Evolutionary conservation across 2,329 filamentous ascomycete species (phyloP), one percentile per base, ranked within the genome.

Genomic region (Dactylellina cionopaga): DNA sequence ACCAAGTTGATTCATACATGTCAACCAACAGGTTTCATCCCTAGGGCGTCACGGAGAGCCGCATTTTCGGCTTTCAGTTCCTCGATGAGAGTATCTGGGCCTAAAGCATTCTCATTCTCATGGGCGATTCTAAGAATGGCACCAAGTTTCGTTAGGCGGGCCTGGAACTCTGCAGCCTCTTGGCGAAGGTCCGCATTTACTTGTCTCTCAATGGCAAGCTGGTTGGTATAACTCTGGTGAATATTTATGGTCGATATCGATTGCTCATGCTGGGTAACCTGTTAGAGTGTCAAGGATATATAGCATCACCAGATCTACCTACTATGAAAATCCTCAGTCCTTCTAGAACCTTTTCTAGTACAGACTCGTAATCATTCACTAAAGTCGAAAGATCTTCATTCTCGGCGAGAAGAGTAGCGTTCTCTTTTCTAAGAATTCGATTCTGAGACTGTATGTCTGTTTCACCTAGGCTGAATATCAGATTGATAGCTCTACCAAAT

Each of bases 211-310:
- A 60, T 65, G 13, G 75, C 73, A 29, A 77, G 75, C 47, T 77
- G 76, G 46, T 74, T 76, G 2, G 76, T 76, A 39, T 77, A 77
- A 35, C 76, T 76, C 41, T 76, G 75, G 52, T 77, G 76, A 51
- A 77, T 77, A 41, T 77, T 77, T 46, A 77, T 77, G 13, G 76
- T 77, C 6, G 76, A 76, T 41, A 76, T 75, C 17, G 76, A 76
- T 71, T 77, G 76, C 56, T 77, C 76, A 37, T 76, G 75, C 76
- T 77, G 39, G 6, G 1, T 29, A 7, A 15, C 22, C 25, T 1
- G 29, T 43, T 5, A 51, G 29, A 49, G 31, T 43, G 54, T 46
- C 13, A 10, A 33, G 31, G 27, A 5, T 22, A 17, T 22, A 15
- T 11, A 22, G 15, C n/a, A 17, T 22, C 3, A 27, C 44, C 19